Evolutionary conservation across 2,329 filamentous ascomycete genomes (phyloP).

Genomic region (Ceratocystis destructans): DNA sequence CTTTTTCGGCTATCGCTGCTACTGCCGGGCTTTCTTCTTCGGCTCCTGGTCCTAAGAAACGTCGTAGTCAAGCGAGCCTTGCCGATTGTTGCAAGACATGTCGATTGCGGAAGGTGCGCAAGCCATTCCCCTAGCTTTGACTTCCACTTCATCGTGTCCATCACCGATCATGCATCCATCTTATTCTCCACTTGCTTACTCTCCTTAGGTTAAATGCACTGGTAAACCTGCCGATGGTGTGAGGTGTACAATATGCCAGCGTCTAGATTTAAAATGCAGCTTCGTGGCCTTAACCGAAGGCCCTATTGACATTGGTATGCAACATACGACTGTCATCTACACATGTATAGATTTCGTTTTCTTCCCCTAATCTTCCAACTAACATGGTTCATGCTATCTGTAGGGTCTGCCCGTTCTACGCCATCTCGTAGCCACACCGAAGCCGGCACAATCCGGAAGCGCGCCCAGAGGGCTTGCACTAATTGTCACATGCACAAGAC

Average conservation of each 20-base stretch:
- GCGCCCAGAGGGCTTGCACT: conserved; percentile 31
- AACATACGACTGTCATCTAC: neutral
- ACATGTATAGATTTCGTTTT: neutral
- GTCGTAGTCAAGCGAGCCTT: conserved; percentile 24
- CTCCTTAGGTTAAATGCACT: conserved; percentile 30
- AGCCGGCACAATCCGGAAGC: conserved; percentile 30
- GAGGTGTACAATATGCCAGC: conserved; percentile 29
- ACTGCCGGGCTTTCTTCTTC: conserved; percentile 10
- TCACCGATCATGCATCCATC: conserved; percentile 11
- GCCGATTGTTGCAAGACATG: conserved; percentile 29
- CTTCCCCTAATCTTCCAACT: conserved; percentile 9
- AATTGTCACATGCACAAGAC: conserved; percentile 33
- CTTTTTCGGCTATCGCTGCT: too few relatives aligned
- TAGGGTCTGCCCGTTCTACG: conserved; percentile 27
- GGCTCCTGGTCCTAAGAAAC: conserved; percentile 24
- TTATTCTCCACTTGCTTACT: neutral
- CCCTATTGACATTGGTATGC: conserved; percentile 17
- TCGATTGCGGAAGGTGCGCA: conserved; percentile 28
- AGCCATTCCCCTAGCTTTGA: neutral
- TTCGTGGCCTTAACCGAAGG: conserved; percentile 23
- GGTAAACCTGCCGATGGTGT: conserved; percentile 27
- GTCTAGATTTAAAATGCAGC: conserved; percentile 28
- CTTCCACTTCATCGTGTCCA: neutral
- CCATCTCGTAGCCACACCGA: conserved; percentile 32
- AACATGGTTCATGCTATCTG: neutral